A percentile compares a stretch with the other conserved stretches of the same genome.
Conservation (phyloP, 495 filamentous ascomycete genomes). For the Tricharina praecox region DNA sequence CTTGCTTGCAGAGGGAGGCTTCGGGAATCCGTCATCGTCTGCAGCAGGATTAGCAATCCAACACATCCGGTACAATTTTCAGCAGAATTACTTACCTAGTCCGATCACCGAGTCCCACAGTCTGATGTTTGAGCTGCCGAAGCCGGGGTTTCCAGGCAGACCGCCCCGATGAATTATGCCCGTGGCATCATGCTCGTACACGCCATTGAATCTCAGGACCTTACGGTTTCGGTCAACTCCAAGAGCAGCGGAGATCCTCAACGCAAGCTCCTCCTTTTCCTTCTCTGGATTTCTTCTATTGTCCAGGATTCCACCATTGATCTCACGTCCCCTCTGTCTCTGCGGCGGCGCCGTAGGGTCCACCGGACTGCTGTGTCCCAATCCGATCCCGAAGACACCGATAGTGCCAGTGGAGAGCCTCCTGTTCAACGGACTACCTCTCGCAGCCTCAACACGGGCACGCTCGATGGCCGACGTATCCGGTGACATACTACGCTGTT, state of each 20-base stretch:
- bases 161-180: not conserved
- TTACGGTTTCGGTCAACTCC: constrained; percentile 52
- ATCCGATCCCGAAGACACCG: constrained; percentile 19
- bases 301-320: constrained; percentile 24
- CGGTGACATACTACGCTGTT: not conserved
- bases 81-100: not conserved
- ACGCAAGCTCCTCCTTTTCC: constrained; percentile 51
- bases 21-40: not conserved
- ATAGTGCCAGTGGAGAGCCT: constrained; percentile 22
- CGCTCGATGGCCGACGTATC: not conserved
- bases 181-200: not conserved
- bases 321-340: constrained; percentile 15
- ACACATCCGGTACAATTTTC: too few relatives aligned
- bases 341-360: not conserved
- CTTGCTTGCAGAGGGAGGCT: not conserved
- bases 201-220: constrained; percentile 36
- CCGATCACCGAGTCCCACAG: not conserved
- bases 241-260: constrained; percentile 63
- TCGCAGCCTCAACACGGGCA: not conserved
- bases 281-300: constrained; percentile 30
- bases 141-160: constrained; percentile 1
- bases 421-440: constrained; percentile 7
- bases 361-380: not conserved
- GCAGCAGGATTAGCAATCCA: not conserved
- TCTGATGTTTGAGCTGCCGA: not conserved